phyloP scores from a whole-genome alignment of 2,329 filamentous ascomycete genomes.

The Ceratocystis papillata region DNA sequence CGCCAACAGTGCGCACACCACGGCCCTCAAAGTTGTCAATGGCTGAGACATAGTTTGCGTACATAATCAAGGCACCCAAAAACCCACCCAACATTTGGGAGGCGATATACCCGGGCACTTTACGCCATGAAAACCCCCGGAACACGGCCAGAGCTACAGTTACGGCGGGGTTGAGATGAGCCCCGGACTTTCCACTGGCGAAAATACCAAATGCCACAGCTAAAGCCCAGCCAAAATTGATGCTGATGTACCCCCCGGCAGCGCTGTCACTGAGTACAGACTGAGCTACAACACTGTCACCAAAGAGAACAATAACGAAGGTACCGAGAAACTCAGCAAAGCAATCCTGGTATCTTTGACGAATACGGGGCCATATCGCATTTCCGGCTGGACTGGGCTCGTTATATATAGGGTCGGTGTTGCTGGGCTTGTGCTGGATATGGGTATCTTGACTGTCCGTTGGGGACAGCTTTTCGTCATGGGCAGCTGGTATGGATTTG shows the following conservation, averaged over 20 bases:
- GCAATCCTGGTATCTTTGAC: conserved; percentile 43
- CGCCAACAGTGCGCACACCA: conserved; percentile 50
- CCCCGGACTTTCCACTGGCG: conserved; percentile 52
- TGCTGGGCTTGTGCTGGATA: conserved; percentile 12
- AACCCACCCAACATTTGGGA: conserved; percentile 60
- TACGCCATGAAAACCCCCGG: conserved; percentile 56
- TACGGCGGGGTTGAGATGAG: conserved; percentile 60
- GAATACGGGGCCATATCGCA: conserved; percentile 42
- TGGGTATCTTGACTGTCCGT: not conserved
- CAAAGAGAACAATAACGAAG: conserved; percentile 58
- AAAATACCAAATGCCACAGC: conserved; percentile 62
- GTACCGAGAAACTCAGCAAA: conserved; percentile 59
- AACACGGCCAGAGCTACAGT: conserved; percentile 59
- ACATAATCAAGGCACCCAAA: conserved; percentile 48
- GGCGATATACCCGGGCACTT: conserved; percentile 56
- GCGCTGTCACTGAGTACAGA: conserved; percentile 45
- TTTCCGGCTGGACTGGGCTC: not conserved
- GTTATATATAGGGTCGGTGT: conserved; percentile 6
- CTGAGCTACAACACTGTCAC: conserved; percentile 60
- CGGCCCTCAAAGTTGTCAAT: conserved; percentile 53
- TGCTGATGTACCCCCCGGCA: conserved; percentile 42
- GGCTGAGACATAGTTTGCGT: conserved; percentile 53
- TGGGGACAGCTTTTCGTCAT: not conserved
- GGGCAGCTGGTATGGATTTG: not conserved
- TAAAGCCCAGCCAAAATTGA: conserved; percentile 44